Percentiles rank a stretch among this genome's conserved stretches.
Evolutionary conservation across 345 rosid species (phyloP).

Genomic region (Linum tenue): DNA sequence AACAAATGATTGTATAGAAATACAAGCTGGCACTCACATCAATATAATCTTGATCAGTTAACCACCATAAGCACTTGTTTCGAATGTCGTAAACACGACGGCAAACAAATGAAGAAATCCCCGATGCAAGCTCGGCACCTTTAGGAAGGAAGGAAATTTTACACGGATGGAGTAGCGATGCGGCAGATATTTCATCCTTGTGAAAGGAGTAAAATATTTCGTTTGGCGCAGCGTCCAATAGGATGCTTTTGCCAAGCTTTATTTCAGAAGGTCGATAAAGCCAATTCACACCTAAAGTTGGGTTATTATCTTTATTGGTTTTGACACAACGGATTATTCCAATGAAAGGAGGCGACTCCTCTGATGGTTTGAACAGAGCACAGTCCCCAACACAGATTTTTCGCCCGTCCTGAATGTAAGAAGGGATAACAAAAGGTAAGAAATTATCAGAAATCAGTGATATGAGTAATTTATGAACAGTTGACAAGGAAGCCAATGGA

Average conservation of each 20-base stretch:
- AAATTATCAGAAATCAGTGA: not conserved
- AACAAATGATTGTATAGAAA: not conserved
- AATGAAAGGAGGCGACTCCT: conserved; percentile 79
- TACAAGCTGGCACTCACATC: conserved; percentile 42
- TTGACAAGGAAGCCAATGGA: not conserved
- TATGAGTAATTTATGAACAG: not conserved
- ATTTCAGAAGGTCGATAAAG: conserved; percentile 76
- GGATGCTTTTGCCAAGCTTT: conserved; percentile 79
- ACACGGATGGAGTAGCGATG: conserved; percentile 84
- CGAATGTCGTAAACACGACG: conserved; percentile 72
- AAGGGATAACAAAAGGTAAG: not conserved
- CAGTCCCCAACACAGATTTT: conserved; percentile 79
- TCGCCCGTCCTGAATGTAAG: conserved; percentile 59
- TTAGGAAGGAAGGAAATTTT: conserved; percentile 86
- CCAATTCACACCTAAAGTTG: conserved; percentile 71
- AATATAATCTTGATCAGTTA: conserved; percentile 79
- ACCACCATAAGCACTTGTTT: conserved; percentile 80
- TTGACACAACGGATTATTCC: conserved; percentile 60
- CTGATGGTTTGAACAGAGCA: conserved; percentile 79
- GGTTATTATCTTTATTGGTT: conserved; percentile 38
- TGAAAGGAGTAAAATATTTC: conserved; percentile 91
- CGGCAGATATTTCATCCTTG: conserved; percentile 84
- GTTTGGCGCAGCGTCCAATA: conserved; percentile 80
- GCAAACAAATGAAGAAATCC: conserved; percentile 72
- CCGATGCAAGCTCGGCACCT: conserved; percentile 70